A percentile compares a stretch with the other conserved stretches of the same genome.
These are phyloP conservation scores for Candida tammaniensis DNA, from an alignment of 805 yeast species.

Conservation along the genomic window DNA sequence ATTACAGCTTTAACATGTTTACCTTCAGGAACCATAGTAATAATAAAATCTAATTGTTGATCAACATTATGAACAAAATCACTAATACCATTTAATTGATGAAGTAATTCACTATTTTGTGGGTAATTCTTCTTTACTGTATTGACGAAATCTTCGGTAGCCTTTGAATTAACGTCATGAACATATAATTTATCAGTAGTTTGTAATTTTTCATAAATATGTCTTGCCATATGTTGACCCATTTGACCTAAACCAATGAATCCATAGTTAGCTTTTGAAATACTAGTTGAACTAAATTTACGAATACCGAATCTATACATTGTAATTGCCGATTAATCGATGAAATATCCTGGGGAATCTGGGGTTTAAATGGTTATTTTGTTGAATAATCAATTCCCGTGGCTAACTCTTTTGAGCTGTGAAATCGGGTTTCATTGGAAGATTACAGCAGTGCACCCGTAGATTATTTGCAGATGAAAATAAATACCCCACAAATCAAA, in stretches of 20 bases:
- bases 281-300: constrained; percentile 1
- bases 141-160: constrained; percentile 22
- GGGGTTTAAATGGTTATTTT: too few species aligned
- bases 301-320: constrained; percentile 1
- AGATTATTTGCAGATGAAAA: too few species aligned
- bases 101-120: constrained; percentile 14
- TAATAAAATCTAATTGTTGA: constrained; percentile 36
- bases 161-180: constrained; percentile 37
- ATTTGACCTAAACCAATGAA: constrained; percentile 57
- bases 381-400: constrained; percentile 5
- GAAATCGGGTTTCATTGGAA: too few species aligned
- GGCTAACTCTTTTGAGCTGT: too few species aligned
- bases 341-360: too few species aligned
- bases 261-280: constrained; percentile 33
- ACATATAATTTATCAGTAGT: constrained; percentile 41
- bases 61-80: constrained; percentile 30
- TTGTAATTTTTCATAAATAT: constrained; percentile 38
- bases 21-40: constrained; percentile 58
- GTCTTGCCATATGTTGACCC: constrained; percentile 57
- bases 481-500: constrained; percentile 1
- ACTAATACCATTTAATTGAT: constrained; percentile 17
- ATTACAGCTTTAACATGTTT: constrained; percentile 44
- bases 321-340: neutral
- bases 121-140: constrained; percentile 22
- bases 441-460: too few species aligned